Percentiles rank a stretch among this genome's conserved stretches.
Evolutionary conservation across 2,329 filamentous ascomycete species (phyloP).

Genomic region (Sclerotinia borealis): DNA sequence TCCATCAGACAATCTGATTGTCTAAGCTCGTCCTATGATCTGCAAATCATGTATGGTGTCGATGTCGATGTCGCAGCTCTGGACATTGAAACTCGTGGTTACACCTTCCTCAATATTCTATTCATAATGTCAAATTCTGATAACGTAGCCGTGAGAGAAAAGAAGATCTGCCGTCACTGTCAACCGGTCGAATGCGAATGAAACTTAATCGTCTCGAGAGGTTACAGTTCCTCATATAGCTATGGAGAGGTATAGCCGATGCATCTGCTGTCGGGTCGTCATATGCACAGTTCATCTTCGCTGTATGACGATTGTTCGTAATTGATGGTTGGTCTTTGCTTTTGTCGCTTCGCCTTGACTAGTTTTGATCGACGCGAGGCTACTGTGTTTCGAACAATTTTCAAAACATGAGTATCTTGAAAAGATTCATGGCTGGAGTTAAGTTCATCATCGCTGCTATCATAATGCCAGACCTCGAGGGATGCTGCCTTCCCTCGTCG

Average conservation of each 20-base stretch:
- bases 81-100: background rate
- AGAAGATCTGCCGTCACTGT: background rate
- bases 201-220: background rate
- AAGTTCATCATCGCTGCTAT: slow-evolving; percentile 31
- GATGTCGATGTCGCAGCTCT: background rate
- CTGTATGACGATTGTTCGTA: slow-evolving; percentile 10
- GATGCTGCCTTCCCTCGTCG: background rate
- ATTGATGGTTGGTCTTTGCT: no score
- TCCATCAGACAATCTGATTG: background rate
- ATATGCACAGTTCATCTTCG: slow-evolving; percentile 31
- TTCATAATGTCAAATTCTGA: background rate
- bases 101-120: background rate
- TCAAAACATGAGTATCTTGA: slow-evolving; percentile 13
- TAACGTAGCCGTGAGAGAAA: background rate
- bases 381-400: slow-evolving; percentile 18
- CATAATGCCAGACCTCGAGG: slow-evolving; percentile 11
- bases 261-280: slow-evolving; percentile 10
- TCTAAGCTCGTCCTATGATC: background rate
- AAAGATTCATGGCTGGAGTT: slow-evolving; percentile 21
- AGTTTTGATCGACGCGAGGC: background rate
- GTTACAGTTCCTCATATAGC: background rate
- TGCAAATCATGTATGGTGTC: background rate
- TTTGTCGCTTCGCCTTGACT: background rate
- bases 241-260: background rate
- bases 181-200: background rate